A percentile compares a stretch with the other conserved stretches of the same genome.
These are phyloP conservation scores for Cryphonectria naterciae DNA, from an alignment of 2,329 filamentous ascomycete species.

Conservation along the genomic window DNA sequence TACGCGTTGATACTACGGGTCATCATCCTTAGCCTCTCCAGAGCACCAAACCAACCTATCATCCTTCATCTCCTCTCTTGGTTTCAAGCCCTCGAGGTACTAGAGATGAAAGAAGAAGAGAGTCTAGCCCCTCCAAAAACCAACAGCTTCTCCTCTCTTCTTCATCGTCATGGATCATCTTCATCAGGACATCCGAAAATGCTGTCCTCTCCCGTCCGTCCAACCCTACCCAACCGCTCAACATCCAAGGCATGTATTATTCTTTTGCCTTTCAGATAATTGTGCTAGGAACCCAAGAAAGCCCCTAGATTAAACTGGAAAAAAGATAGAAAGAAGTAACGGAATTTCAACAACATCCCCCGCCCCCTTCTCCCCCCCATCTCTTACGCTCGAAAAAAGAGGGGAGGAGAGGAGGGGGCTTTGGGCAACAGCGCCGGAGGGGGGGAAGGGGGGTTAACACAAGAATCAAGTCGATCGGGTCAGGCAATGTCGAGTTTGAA, in stretches of 20 bases:
- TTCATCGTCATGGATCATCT: constrained; percentile 16
- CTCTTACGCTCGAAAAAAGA: neutral
- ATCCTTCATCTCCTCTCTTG: neutral
- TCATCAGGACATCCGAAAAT: constrained; percentile 22
- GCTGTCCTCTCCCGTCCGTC: constrained; percentile 8
- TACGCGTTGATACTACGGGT: neutral
- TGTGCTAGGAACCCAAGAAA: neutral
- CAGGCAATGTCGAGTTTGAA: neutral
- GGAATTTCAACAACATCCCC: neutral
- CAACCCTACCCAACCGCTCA: neutral
- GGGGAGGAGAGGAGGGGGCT: neutral
- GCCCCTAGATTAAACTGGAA: constrained; percentile 1
- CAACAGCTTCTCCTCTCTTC: neutral
- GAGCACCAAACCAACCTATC: neutral
- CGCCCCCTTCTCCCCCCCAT: neutral
- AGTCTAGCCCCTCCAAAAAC: neutral
- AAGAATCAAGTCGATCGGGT: constrained; percentile 1
- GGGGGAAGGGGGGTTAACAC: neutral
- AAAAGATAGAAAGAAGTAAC: constrained; percentile 11
- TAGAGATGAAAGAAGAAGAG: neutral
- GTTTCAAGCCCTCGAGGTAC: neutral
- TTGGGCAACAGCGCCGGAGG: neutral
- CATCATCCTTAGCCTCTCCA: neutral
- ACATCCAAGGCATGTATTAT: neutral
- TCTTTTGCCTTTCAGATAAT: neutral